These are phyloP conservation scores for Lojkania enalia DNA, from an alignment of 2,329 filamentous ascomycete species.

Conservation along the genomic window DNA sequence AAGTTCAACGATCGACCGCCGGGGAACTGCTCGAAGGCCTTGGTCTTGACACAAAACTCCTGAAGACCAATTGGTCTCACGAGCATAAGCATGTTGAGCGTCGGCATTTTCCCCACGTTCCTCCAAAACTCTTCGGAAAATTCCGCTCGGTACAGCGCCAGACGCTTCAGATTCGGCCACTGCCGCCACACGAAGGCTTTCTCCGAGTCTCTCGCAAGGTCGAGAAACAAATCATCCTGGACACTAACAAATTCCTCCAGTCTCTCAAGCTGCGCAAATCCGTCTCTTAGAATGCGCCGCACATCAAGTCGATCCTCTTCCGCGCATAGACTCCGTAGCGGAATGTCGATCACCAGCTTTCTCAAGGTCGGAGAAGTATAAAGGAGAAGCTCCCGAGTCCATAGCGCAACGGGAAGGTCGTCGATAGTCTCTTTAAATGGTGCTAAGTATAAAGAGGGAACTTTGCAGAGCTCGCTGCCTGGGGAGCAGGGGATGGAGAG, in stretches of 20 bases:
- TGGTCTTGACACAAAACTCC: too few species aligned
- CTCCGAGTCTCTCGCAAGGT: constrained; percentile 13
- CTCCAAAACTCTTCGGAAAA: constrained; percentile 36
- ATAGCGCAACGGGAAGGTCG: constrained; percentile 46
- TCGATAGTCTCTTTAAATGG: constrained; percentile 45
- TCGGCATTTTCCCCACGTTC: constrained; percentile 39
- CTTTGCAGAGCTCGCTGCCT: constrained; percentile 21
- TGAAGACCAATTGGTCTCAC: too few species aligned
- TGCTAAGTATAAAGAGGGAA: constrained; percentile 46
- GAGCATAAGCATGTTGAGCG: constrained; percentile 49
- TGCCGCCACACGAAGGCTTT: constrained; percentile 51
- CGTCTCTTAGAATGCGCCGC: constrained; percentile 48
- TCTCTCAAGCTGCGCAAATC: constrained; percentile 48
- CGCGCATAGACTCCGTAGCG: constrained; percentile 50
- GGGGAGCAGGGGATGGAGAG: constrained; percentile 19
- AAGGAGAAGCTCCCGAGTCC: constrained; percentile 50
- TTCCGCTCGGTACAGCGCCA: constrained; percentile 52
- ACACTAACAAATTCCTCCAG: constrained; percentile 56
- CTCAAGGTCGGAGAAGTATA: constrained; percentile 47
- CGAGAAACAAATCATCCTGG: constrained; percentile 52
- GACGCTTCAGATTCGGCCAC: constrained; percentile 49
- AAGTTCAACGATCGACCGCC: too few species aligned
- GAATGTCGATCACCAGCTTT: constrained; percentile 55
- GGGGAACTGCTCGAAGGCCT: too few species aligned
- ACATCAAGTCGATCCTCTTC: constrained; percentile 47